Conservation (phyloP, 176 grass and related monocot species). For the Juncus inflexus region DNA sequence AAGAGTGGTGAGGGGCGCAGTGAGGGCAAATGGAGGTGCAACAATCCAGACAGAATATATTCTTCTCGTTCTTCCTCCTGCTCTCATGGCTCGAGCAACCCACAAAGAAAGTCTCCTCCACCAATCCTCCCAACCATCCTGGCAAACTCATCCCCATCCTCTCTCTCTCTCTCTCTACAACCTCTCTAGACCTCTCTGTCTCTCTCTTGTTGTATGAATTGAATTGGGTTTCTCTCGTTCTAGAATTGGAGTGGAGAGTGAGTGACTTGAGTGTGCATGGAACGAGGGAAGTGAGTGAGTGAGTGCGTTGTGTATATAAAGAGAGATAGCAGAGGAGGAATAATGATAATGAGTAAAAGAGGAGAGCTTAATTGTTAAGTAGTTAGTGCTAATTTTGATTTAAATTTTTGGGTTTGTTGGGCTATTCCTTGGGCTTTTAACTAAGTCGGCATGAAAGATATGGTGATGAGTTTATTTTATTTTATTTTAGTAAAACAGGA, state of each 20-base stretch:
- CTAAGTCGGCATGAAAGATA: too few species aligned
- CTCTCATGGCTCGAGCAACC: slow-evolving; percentile 53
- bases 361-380: neutral
- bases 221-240: neutral
- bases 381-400: slow-evolving; percentile 6
- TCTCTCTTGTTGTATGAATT: neutral
- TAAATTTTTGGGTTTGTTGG: too few species aligned
- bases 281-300: slow-evolving; percentile 7
- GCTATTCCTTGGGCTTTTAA: too few species aligned
- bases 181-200: neutral
- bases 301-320: neutral
- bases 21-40: slow-evolving; percentile 79
- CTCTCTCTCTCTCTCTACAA: slow-evolving; percentile 10
- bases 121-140: slow-evolving; percentile 50
- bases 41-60: slow-evolving; percentile 89
- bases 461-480: too few species aligned
- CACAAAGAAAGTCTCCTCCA: slow-evolving; percentile 87
- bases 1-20: slow-evolving; percentile 54
- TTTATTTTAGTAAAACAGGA: too few species aligned
- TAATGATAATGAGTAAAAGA: neutral
- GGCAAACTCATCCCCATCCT: slow-evolving; percentile 50
- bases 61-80: slow-evolving; percentile 86
- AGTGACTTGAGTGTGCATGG: slow-evolving; percentile 3
- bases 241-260: neutral
- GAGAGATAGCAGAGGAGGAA: neutral